Percentiles rank a stretch among this genome's conserved stretches.
Evolutionary conservation across 2,329 filamentous ascomycete species (phyloP).

Genomic region (Trichothecium sympodiale): DNA sequence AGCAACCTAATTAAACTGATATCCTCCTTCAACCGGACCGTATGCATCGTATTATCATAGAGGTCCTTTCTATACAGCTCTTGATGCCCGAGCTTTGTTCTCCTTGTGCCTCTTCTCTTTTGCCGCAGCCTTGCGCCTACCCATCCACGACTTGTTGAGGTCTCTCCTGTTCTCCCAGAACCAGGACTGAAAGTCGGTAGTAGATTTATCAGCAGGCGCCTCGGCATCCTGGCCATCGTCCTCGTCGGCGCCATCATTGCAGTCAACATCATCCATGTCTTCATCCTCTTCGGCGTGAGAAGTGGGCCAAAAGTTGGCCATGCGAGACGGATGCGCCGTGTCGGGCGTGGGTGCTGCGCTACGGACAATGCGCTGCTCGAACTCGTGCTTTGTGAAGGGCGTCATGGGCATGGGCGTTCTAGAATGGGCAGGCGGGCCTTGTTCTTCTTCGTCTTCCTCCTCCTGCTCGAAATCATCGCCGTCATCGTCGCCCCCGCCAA

Average conservation of each 20-base stretch:
- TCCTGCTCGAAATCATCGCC: slow-evolving; percentile 35
- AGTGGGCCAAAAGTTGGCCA: slow-evolving; percentile 37
- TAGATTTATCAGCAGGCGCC: slow-evolving; percentile 12
- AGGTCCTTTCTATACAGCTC: slow-evolving; percentile 21
- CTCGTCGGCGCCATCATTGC: slow-evolving; percentile 16
- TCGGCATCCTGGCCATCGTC: slow-evolving; percentile 13
- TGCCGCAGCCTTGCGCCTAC: slow-evolving; percentile 46
- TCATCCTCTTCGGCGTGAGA: slow-evolving; percentile 19
- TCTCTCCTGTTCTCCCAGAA: slow-evolving; percentile 59
- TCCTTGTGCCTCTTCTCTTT: slow-evolving; percentile 60
- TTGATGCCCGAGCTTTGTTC: slow-evolving; percentile 43
- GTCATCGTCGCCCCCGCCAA: slow-evolving; percentile 42
- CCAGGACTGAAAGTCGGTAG: slow-evolving; percentile 51
- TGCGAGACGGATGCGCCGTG: slow-evolving; percentile 64
- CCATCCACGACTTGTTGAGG: slow-evolving; percentile 56
- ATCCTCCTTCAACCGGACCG: too few species aligned
- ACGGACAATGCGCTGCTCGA: slow-evolving; percentile 62
- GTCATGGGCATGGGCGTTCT: slow-evolving; percentile 53
- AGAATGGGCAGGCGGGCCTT: slow-evolving; percentile 6
- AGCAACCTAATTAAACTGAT: not conserved
- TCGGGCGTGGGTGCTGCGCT: slow-evolving; percentile 93
- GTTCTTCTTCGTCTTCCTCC: slow-evolving; percentile 29
- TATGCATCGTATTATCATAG: too few species aligned
- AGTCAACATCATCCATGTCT: slow-evolving; percentile 18
- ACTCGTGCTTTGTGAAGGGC: slow-evolving; percentile 69